Evolutionary conservation across 495 filamentous ascomycete genomes (phyloP).

Genomic region (Lophium mytilinum): DNA sequence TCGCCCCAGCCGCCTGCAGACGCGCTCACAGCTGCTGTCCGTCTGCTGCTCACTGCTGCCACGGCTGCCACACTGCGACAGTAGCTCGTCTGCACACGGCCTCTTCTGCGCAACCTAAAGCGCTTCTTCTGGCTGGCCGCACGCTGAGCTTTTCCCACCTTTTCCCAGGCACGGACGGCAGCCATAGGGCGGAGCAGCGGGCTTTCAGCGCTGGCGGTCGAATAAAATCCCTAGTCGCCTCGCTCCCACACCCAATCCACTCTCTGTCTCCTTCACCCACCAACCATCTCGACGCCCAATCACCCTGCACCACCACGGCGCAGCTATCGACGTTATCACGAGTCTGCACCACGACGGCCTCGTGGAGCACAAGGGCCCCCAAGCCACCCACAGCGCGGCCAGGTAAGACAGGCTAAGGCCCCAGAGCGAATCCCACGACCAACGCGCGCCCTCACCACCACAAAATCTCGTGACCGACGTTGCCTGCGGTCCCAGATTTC

Average conservation of each 20-base stretch:
- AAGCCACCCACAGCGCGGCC: background rate
- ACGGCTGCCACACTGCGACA: background rate
- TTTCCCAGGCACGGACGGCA: background rate
- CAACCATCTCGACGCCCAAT: conserved; percentile 7
- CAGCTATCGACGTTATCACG: conserved; percentile 10
- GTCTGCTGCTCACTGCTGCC: background rate
- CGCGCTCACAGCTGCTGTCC: background rate
- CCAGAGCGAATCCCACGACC: background rate
- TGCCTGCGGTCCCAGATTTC: conserved; percentile 13
- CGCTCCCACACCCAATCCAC: conserved; percentile 10
- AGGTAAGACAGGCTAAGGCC: conserved; percentile 4
- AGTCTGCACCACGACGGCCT: background rate
- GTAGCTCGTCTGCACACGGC: background rate
- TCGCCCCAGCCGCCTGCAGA: too few relatives aligned
- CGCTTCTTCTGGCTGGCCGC: background rate
- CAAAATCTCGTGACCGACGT: conserved; percentile 21
- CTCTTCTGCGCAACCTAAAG: background rate
- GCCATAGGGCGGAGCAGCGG: background rate
- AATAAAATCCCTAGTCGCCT: conserved; percentile 13
- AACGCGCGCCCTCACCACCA: conserved; percentile 6
- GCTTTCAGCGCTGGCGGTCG: background rate
- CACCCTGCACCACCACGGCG: conserved; percentile 10
- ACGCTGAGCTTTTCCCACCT: too few relatives aligned
- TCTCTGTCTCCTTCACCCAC: background rate
- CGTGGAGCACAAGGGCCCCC: conserved; percentile 1